Conservation (phyloP, 2,329 filamentous ascomycete species). For the Lachnellula willkommii region DNA sequence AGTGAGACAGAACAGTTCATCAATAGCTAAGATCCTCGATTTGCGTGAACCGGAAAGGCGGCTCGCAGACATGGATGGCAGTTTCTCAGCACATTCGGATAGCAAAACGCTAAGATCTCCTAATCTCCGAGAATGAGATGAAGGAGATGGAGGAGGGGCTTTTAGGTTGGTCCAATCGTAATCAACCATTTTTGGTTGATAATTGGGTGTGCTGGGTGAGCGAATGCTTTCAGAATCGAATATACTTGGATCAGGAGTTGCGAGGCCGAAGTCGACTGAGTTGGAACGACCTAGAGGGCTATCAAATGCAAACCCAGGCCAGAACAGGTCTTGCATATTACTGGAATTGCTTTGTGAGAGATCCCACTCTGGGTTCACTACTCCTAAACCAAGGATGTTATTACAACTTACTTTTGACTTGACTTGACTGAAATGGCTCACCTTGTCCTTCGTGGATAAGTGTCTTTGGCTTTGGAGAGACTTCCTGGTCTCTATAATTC, state of each 20-base stretch:
- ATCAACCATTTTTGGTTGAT: background rate
- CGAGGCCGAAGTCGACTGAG: background rate
- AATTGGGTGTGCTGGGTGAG: background rate
- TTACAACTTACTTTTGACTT: background rate
- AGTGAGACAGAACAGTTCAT: constrained; percentile 8
- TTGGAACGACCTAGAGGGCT: background rate
- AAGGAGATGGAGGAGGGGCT: background rate
- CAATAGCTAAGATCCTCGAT: background rate
- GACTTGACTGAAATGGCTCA: background rate
- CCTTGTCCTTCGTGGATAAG: background rate
- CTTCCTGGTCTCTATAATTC: too few relatives aligned
- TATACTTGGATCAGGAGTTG: background rate
- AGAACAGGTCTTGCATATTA: background rate
- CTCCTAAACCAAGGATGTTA: too few relatives aligned
- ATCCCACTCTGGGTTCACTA: background rate
- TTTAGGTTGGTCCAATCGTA: background rate
- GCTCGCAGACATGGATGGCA: background rate
- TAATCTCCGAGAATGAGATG: constrained; percentile 1
- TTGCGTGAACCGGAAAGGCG: background rate
- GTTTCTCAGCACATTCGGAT: background rate
- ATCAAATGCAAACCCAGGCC: background rate
- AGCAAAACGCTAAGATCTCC: constrained; percentile 2
- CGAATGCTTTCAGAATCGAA: background rate
- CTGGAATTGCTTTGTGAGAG: background rate
- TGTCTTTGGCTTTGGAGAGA: background rate